Base-by-base conservation (phyloP, 2,329 filamentous ascomycete species). In the Madurella mycetomatis region DNA sequence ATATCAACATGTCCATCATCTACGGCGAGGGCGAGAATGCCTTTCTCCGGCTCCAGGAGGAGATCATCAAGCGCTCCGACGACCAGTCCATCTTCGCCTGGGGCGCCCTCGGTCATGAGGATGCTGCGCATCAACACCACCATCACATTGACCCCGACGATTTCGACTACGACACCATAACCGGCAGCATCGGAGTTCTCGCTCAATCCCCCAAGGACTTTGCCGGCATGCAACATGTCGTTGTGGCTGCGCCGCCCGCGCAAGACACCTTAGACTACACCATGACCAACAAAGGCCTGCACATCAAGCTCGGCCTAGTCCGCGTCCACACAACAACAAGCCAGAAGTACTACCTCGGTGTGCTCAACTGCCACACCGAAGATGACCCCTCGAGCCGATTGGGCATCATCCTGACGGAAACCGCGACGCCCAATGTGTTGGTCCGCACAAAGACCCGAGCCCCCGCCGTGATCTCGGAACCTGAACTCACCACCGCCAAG, bases 1-100 rank as follows among this genome's bases (percentile, higher is more conserved):
- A 65, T 1, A 66, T 78, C 19, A 69, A 72, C 39, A 75, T 78
- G 69, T 68, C 74, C 0, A 58, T 76, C 4, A 48, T 76, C 0
- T 78, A 77, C 47, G 75, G 74, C 0, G 69, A 73, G 44, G 68
- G 70, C 0, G 5, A 16, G 0, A 65, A 64, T 0, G 67, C 72
- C 0, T 69, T 73, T n/a, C 15, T 44, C 0, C 61, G 71, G 9
- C 57, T 74, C 0, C 69, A 70, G 18, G 60, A 67, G 16, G 67
- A 72, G 34, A 72, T 74, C n/a, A 66, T 72, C 47, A 54, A 49
- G 41, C 45, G 56, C 9, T 56, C 52, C 3, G 56, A 63, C 48
- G 63, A 65, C 48, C 60, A 59, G n/a, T 58, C 62, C 13, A 47
- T 64, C 41, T 61, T 65, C 19, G 62, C 63, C 32, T 65, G 63